A percentile compares a stretch with the other conserved stretches of the same genome.
Conservation (phyloP, 495 filamentous ascomycete species). For the Tuber magnatum region DNA sequence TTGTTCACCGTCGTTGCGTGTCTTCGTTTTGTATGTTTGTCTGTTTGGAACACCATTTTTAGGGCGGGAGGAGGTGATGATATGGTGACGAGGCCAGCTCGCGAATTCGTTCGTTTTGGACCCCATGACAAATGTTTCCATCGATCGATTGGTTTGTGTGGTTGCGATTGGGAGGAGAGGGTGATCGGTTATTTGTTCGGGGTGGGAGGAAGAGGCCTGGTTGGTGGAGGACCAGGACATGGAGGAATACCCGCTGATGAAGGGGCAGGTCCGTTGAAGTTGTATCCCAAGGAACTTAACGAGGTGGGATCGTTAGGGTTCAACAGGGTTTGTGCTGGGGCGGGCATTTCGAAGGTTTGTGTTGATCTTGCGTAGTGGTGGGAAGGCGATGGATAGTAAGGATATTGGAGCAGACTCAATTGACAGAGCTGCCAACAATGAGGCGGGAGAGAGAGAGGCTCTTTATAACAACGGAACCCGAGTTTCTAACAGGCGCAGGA, state of each 20-base stretch:
- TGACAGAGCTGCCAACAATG: constrained; percentile 16
- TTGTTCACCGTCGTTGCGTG: neutral
- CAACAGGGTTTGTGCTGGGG: constrained; percentile 39
- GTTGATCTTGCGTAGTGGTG: neutral
- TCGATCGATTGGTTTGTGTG: neutral
- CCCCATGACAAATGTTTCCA: neutral
- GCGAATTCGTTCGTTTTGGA: neutral
- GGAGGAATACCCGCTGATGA: constrained; percentile 30
- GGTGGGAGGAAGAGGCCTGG: constrained; percentile 41
- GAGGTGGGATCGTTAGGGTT: constrained; percentile 41
- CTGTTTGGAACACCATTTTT: neutral
- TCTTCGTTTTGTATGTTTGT: neutral
- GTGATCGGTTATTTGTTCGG: constrained; percentile 29
- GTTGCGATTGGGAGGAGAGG: constrained; percentile 7
- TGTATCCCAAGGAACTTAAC: constrained; percentile 40
- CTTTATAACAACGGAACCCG: constrained; percentile 28
- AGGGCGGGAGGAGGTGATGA: neutral
- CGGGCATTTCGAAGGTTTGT: constrained; percentile 36
- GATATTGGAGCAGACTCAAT: constrained; percentile 11
- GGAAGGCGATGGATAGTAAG: neutral
- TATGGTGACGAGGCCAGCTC: neutral
- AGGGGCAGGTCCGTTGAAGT: constrained; percentile 41
- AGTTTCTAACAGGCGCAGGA: constrained; percentile 11
- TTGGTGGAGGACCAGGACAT: constrained; percentile 40
- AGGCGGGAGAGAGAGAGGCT: constrained; percentile 22